Evolutionary conservation across 345 rosid species (phyloP).

Genomic region (Murraya paniculata): DNA sequence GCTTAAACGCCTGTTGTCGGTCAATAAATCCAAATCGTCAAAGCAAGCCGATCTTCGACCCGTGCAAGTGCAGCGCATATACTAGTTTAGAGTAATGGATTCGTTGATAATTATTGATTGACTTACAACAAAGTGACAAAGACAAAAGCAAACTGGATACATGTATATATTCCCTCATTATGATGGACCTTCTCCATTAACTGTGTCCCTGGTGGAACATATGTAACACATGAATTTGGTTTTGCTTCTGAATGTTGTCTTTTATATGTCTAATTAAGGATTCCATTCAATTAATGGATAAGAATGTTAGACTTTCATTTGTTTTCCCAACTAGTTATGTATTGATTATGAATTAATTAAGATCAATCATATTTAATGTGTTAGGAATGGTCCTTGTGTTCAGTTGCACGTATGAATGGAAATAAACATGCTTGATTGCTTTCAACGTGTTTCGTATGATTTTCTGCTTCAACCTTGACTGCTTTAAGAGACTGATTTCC

Average conservation of each 20-base stretch:
- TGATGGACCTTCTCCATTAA: not conserved
- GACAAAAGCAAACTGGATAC: not conserved
- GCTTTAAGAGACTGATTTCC: no score
- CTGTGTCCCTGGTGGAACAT: not conserved
- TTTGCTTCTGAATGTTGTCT: not conserved
- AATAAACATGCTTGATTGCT: no score
- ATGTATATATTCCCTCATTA: not conserved
- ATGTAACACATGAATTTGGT: not conserved
- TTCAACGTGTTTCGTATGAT: no score
- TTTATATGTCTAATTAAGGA: not conserved
- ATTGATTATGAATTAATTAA: not conserved
- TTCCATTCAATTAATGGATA: not conserved
- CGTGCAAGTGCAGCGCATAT: not conserved
- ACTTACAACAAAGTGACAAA: not conserved
- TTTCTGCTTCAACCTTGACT: no score
- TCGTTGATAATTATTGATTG: not conserved
- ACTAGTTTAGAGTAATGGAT: not conserved
- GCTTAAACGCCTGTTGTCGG: not conserved
- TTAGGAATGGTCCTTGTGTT: no score
- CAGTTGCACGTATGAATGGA: no score
- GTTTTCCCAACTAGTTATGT: not conserved
- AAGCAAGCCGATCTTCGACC: not conserved
- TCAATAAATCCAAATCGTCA: slow-evolving; percentile 1
- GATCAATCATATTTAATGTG: no score
- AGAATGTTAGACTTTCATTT: not conserved